Conservation (phyloP, 768 basidiomycete genomes). For the Mycena indigotica region DNA sequence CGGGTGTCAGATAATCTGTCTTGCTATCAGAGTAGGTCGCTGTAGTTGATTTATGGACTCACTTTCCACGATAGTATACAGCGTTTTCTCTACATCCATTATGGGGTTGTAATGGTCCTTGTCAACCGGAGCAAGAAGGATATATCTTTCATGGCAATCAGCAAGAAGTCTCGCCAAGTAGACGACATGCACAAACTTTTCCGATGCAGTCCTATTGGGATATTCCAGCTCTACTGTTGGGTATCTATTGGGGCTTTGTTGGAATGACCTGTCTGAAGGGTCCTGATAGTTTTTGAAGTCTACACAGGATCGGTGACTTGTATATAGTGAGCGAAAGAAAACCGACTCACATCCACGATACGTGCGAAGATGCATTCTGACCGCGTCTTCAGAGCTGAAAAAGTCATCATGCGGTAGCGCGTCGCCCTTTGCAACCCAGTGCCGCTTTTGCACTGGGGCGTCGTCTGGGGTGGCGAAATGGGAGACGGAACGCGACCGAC, state of each 20-base stretch:
- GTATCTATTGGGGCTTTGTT: conserved; percentile 59
- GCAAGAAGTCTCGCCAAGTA: conserved; percentile 13
- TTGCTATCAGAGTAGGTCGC: too few relatives aligned
- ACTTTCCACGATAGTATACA: conserved; percentile 77
- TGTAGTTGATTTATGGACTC: conserved; percentile 23
- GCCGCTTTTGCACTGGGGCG: conserved; percentile 39
- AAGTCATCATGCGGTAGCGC: conserved; percentile 56
- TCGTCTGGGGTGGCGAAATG: conserved; percentile 46
- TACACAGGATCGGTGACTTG: conserved; percentile 29
- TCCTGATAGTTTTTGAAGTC: conserved; percentile 74
- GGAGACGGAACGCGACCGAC: conserved; percentile 69
- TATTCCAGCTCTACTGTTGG: conserved; percentile 79
- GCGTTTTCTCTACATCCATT: conserved; percentile 70
- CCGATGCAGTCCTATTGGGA: conserved; percentile 68
- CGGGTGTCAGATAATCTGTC: conserved; percentile 68
- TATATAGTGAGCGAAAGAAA: background rate
- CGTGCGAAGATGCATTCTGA: conserved; percentile 60
- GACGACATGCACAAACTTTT: conserved; percentile 52
- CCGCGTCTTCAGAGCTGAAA: conserved; percentile 68
- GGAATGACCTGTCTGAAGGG: conserved; percentile 62
- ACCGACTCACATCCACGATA: conserved; percentile 67
- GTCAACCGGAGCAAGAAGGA: conserved; percentile 79
- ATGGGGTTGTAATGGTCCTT: conserved; percentile 88
- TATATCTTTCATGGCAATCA: conserved; percentile 50
- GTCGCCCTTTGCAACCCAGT: conserved; percentile 55